phyloP scores from a whole-genome alignment of 768 basidiomycete species.

The Tulasnella calospora region DNA sequence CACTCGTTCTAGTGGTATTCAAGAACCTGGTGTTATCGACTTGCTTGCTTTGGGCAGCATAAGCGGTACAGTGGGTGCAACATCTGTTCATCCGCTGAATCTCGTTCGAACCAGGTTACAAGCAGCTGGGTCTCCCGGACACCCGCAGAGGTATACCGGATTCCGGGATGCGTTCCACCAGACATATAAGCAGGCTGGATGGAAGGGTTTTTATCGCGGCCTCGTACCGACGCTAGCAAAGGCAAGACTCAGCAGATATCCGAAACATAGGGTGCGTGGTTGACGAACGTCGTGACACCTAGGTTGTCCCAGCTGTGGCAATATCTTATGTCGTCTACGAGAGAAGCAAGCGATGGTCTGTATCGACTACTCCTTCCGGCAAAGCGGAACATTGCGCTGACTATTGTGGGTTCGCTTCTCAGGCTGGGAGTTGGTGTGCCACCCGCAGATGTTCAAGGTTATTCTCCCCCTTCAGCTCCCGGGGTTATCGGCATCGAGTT shows the following conservation, averaged over 20 bases:
- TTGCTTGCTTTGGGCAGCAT: conserved; percentile 86
- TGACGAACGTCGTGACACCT: conserved; percentile 10
- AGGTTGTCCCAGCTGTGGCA: conserved; percentile 94
- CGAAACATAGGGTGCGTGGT: conserved; percentile 20
- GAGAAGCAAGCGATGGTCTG: conserved; percentile 66
- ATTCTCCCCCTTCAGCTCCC: background rate
- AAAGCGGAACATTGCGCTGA: background rate
- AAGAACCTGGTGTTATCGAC: conserved; percentile 85
- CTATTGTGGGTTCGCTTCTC: too few species aligned
- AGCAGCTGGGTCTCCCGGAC: conserved; percentile 92
- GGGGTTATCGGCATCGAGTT: background rate
- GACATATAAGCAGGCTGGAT: conserved; percentile 81
- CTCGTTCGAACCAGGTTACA: conserved; percentile 91
- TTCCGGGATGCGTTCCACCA: conserved; percentile 75
- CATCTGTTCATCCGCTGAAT: conserved; percentile 84
- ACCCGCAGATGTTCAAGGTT: background rate
- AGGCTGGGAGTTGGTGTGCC: background rate
- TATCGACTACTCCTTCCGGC: background rate
- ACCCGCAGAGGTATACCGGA: conserved; percentile 87
- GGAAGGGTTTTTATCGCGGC: conserved; percentile 92
- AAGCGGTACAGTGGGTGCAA: conserved; percentile 77
- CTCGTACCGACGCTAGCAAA: conserved; percentile 90
- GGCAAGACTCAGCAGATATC: conserved; percentile 41
- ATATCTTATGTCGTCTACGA: conserved; percentile 96
- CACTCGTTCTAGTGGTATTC: conserved; percentile 73